Evolutionary conservation across 1,284 basidiomycete genomes (phyloP).

Genomic region (Malassezia psittaci): DNA sequence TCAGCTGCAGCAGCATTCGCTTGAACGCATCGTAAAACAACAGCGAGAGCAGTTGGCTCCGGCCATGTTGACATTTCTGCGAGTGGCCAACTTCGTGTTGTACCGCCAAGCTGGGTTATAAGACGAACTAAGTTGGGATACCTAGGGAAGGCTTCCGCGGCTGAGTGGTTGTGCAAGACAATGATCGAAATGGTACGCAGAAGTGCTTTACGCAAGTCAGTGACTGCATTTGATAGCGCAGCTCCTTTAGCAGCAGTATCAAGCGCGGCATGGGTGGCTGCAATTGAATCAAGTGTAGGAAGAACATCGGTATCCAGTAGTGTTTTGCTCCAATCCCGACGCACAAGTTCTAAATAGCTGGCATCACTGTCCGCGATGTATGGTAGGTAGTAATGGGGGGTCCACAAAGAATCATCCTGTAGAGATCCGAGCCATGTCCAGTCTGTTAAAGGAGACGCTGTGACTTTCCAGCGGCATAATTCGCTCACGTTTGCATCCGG

Average conservation of each 20-base stretch:
- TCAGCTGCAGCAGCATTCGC: constrained; percentile 62
- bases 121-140: not conserved
- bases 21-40: constrained; percentile 58
- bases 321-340: constrained; percentile 11
- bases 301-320: not conserved
- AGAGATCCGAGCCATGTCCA: constrained; percentile 8
- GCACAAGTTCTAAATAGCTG: constrained; percentile 12
- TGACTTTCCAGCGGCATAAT: not conserved
- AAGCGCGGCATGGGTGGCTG: not conserved
- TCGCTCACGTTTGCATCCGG: not conserved
- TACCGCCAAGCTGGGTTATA: constrained; percentile 5
- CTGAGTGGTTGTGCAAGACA: not conserved
- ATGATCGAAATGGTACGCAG: not conserved
- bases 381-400: not conserved
- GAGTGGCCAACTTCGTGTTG: constrained; percentile 5
- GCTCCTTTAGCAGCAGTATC: not conserved
- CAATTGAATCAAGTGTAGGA: not conserved
- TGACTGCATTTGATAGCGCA: not conserved
- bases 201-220: not conserved
- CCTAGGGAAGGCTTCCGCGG: not conserved
- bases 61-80: constrained; percentile 11
- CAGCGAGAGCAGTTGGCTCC: constrained; percentile 51
- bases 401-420: not conserved
- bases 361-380: constrained; percentile 5
- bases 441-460: constrained; percentile 15